Conservation (phyloP, 1,284 basidiomycete genomes). For the Pseudozyma sp. region DNA sequence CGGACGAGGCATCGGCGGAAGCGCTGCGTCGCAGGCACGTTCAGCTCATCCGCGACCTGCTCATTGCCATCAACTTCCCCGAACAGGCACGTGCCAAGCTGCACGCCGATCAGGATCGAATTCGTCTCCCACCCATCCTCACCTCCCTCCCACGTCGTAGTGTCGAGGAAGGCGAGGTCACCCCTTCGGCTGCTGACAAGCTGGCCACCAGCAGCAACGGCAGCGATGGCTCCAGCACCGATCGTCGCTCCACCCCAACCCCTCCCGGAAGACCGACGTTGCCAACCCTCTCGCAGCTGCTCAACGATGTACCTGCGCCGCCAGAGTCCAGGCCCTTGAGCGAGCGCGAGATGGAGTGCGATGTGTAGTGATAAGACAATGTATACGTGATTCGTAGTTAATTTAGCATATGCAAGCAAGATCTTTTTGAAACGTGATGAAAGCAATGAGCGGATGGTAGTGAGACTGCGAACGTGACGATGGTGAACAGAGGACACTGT, state of each 20-base stretch:
- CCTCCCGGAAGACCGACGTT: constrained; percentile 42
- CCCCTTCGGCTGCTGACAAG: constrained; percentile 12
- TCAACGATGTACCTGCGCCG: constrained; percentile 38
- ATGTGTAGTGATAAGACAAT: constrained; percentile 11
- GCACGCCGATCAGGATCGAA: constrained; percentile 9
- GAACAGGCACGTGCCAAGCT: constrained; percentile 29
- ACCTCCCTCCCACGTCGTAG: constrained; percentile 5
- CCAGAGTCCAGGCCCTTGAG: constrained; percentile 14
- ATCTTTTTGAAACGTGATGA: not conserved
- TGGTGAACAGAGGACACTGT: too few relatives aligned
- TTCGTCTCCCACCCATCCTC: constrained; percentile 41
- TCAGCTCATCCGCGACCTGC: constrained; percentile 50
- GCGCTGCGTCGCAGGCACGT: constrained; percentile 45
- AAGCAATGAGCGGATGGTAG: too few relatives aligned
- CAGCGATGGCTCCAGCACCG: constrained; percentile 19
- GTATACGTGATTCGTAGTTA: constrained; percentile 1
- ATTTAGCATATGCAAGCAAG: too few relatives aligned
- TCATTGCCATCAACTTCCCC: constrained; percentile 61
- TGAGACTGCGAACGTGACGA: too few relatives aligned
- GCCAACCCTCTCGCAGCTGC: constrained; percentile 51
- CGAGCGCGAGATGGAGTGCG: constrained; percentile 45
- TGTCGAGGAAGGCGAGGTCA: constrained; percentile 32
- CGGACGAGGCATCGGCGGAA: constrained; percentile 17
- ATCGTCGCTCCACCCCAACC: constrained; percentile 38
- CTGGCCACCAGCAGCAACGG: not conserved